Percentiles rank a stretch among this genome's conserved stretches.
Conservation (phyloP, 2,329 filamentous ascomycete species). For the Onygena corvina region DNA sequence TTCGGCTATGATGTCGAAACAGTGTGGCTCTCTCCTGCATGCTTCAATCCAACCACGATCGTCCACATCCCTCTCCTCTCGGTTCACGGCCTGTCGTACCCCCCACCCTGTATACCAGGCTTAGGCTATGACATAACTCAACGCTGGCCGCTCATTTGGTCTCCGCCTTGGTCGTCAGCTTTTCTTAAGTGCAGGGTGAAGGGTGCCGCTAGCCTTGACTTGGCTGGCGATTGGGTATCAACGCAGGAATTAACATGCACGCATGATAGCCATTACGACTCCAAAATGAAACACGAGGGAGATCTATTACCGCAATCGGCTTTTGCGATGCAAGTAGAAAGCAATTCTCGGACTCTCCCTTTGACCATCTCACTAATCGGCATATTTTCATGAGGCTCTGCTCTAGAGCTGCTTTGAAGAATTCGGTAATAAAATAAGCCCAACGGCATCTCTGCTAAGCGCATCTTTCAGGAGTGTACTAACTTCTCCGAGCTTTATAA, state of each 20-base stretch:
- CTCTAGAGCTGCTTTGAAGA: background rate
- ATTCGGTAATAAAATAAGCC: background rate
- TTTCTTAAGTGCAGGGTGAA: background rate
- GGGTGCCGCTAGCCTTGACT: background rate
- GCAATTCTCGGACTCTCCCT: background rate
- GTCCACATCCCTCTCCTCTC: background rate
- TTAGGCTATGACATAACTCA: slow-evolving; percentile 2
- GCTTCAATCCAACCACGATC: slow-evolving; percentile 4
- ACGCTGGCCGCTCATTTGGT: background rate
- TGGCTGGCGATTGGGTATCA: slow-evolving; percentile 3
- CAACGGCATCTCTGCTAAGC: background rate
- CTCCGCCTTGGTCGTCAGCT: background rate
- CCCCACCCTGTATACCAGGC: background rate
- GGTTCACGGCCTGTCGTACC: slow-evolving; percentile 1
- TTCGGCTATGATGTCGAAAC: background rate
- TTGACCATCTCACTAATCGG: background rate
- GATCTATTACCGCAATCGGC: slow-evolving; percentile 4
- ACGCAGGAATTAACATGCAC: background rate
- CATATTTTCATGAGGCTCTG: background rate
- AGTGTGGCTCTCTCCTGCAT: background rate
- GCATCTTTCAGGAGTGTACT: background rate
- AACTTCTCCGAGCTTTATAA: background rate
- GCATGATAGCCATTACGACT: slow-evolving; percentile 4
- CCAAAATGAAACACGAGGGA: background rate
- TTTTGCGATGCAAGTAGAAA: background rate